Conservation (phyloP, 2,329 filamentous ascomycete genomes). For the Grosmannia serpens region DNA sequence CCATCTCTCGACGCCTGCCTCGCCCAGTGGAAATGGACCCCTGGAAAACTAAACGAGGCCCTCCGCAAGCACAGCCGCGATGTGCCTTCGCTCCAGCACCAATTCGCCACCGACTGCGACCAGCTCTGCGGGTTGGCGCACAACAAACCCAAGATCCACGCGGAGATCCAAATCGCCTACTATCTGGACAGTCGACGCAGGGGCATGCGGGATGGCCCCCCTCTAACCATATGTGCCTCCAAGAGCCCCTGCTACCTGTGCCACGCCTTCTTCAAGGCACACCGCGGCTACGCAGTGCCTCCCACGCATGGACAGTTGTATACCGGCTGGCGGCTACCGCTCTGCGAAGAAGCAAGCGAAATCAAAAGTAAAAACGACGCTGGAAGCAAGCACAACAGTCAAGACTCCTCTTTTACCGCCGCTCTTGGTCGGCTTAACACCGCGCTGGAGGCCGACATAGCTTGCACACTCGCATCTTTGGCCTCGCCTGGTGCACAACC, state of each 20-base stretch:
- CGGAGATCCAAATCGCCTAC: conserved; percentile 36
- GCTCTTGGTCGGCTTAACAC: not conserved
- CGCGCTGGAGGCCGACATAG: not conserved
- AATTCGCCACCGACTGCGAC: conserved; percentile 9
- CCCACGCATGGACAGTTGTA: conserved; percentile 33
- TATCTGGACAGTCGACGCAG: conserved; percentile 19
- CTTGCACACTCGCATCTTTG: not conserved
- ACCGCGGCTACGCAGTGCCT: conserved; percentile 28
- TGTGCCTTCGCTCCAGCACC: not conserved
- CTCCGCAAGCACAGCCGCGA: not conserved
- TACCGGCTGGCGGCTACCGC: conserved; percentile 30
- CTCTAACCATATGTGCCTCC: conserved; percentile 33
- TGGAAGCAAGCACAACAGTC: not conserved
- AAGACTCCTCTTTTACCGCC: not conserved
- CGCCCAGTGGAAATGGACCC: not conserved
- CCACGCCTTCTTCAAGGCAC: conserved; percentile 31
- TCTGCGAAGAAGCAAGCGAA: no score
- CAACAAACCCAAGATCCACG: conserved; percentile 28
- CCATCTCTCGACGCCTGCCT: not conserved
- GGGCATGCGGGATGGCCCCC: conserved; percentile 15
- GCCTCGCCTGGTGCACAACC: not conserved
- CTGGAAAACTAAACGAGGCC: not conserved
- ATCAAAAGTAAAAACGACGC: not conserved
- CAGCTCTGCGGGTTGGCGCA: conserved; percentile 1
- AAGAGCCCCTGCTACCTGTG: conserved; percentile 42